Evolutionary conservation across 2,329 filamentous ascomycete species (phyloP).

Genomic region (Colletotrichum sp.): DNA sequence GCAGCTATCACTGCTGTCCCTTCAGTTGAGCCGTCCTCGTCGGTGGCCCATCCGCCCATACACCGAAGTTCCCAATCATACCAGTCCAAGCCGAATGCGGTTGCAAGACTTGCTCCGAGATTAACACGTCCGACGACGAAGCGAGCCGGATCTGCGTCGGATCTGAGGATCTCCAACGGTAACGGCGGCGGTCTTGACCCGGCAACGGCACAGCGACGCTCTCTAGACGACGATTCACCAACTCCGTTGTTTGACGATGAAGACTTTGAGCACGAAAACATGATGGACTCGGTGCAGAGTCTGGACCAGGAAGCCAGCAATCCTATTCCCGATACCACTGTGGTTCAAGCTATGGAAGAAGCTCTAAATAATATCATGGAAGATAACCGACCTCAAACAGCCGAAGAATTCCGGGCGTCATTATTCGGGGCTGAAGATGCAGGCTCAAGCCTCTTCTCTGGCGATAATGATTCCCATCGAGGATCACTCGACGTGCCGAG

Average conservation of each 20-base stretch:
- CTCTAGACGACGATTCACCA: slow-evolving; percentile 67
- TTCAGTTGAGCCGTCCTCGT: neutral
- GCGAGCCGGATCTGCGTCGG: slow-evolving; percentile 52
- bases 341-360: slow-evolving; percentile 92
- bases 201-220: slow-evolving; percentile 59
- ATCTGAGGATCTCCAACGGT: slow-evolving; percentile 43
- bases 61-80: slow-evolving; percentile 38
- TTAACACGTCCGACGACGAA: slow-evolving; percentile 43
- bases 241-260: slow-evolving; percentile 81
- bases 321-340: slow-evolving; percentile 71
- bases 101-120: slow-evolving; percentile 49
- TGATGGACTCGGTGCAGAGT: slow-evolving; percentile 76
- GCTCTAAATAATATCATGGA: slow-evolving; percentile 93
- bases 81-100: slow-evolving; percentile 48
- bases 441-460: slow-evolving; percentile 54
- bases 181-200: slow-evolving; percentile 45
- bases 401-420: slow-evolving; percentile 69
- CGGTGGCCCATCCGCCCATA: slow-evolving; percentile 5
- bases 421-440: slow-evolving; percentile 66
- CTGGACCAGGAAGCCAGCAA: slow-evolving; percentile 74
- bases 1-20: slow-evolving; percentile 25
- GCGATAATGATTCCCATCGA: slow-evolving; percentile 65
- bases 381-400: slow-evolving; percentile 64
- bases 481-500: slow-evolving; percentile 63
- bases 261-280: slow-evolving; percentile 72